A percentile compares a stretch with the other conserved stretches of the same genome.
Evolutionary conservation across 164 flowering plant genomes (phyloP).

Genomic region (Pachysandra terminalis): DNA sequence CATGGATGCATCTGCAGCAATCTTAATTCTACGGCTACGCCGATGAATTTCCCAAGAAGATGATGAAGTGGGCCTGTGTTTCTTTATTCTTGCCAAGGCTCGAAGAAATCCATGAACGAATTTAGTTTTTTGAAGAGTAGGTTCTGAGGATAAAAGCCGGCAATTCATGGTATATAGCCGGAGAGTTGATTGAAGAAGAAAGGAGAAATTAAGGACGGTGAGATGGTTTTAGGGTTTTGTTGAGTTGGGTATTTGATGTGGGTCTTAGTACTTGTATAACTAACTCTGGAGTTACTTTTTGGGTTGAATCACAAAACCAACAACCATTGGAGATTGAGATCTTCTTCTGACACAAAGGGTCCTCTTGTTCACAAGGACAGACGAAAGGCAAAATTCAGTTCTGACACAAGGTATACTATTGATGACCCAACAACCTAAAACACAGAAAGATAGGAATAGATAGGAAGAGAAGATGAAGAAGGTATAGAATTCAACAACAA

Average conservation of each 20-base stretch:
- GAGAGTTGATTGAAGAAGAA: no score
- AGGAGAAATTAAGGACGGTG: neutral
- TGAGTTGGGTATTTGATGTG: neutral
- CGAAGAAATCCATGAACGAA: constrained; percentile 36
- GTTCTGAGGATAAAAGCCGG: constrained; percentile 3
- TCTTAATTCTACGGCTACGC: constrained; percentile 30
- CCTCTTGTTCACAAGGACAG: constrained; percentile 21
- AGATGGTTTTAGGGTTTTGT: neutral
- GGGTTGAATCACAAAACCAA: constrained; percentile 8
- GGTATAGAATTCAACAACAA: neutral
- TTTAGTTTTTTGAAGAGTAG: constrained; percentile 19
- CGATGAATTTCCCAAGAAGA: neutral
- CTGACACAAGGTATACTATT: constrained; percentile 35
- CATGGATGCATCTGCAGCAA: constrained; percentile 47
- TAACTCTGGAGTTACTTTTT: constrained; percentile 18
- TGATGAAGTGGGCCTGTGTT: constrained; percentile 6
- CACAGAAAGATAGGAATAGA: neutral
- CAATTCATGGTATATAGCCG: constrained; percentile 20
- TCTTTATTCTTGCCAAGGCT: constrained; percentile 24
- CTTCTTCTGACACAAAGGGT: constrained; percentile 51
- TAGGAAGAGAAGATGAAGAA: neutral
- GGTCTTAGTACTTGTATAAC: constrained; percentile 6
- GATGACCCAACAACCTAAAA: neutral
- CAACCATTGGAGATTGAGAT: constrained; percentile 17
- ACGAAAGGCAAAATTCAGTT: constrained; percentile 24